Evolutionary conservation across 139 green algal genomes (phyloP).

Genomic region (Chlorella sp.): DNA sequence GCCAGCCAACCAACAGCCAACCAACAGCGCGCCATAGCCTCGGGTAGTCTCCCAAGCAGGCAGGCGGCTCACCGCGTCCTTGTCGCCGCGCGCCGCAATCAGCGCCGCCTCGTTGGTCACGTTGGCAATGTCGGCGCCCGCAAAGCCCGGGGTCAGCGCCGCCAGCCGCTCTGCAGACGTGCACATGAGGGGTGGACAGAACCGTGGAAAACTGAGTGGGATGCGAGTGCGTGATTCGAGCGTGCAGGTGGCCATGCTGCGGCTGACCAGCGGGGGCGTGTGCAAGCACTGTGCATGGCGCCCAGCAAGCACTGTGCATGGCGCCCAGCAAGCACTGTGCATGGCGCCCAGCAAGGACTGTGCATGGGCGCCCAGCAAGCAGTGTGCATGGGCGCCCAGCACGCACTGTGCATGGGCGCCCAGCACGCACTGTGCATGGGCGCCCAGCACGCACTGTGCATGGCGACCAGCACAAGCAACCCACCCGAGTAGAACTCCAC

Average conservation of each 20-base stretch:
- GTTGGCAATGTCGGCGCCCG: conserved; percentile 99
- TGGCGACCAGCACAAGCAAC: not conserved
- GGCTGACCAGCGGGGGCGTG: too few species aligned
- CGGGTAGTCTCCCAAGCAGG: too few species aligned
- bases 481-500: conserved; percentile 77
- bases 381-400: too few species aligned
- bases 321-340: too few species aligned
- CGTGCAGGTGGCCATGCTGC: not conserved
- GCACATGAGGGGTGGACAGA: not conserved
- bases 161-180: conserved; percentile 80
- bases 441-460: not conserved
- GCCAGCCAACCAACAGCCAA: too few species aligned
- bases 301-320: too few species aligned
- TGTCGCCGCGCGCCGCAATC: conserved; percentile 83
- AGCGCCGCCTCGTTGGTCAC: conserved; percentile 98
- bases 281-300: too few species aligned
- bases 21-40: too few species aligned
- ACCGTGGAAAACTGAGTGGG: not conserved
- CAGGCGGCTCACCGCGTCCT: conserved; percentile 43
- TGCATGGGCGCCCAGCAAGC: too few species aligned
- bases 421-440: too few species aligned
- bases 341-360: too few species aligned
- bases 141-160: conserved; percentile 93
- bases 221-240: not conserved
- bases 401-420: too few species aligned